A percentile compares a stretch with the other conserved stretches of the same genome.
Evolutionary conservation across 352 stramenopile species (phyloP).

Genomic region (Pythium vanterpoolii): DNA sequence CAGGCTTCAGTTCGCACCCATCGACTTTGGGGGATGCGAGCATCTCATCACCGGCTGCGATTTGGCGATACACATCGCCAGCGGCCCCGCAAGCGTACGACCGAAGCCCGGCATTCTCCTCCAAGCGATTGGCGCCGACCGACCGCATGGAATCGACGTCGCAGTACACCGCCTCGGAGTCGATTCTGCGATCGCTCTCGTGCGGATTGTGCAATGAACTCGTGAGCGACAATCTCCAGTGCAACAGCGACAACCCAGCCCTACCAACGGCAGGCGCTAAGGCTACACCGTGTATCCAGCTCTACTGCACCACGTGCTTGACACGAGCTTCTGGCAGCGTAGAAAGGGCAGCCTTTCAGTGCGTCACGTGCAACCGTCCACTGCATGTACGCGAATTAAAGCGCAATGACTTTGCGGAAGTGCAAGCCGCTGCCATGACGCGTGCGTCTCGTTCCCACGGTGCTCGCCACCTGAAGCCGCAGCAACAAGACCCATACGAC

Average conservation of each 20-base stretch:
- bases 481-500: slow-evolving; percentile 27
- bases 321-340: slow-evolving; percentile 27
- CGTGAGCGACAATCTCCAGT: slow-evolving; percentile 74
- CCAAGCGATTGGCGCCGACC: background rate
- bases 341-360: slow-evolving; percentile 25
- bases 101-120: background rate
- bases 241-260: slow-evolving; percentile 17
- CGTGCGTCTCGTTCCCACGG: slow-evolving; percentile 21
- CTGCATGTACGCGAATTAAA: slow-evolving; percentile 43
- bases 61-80: slow-evolving; percentile 19
- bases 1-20: background rate
- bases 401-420: slow-evolving; percentile 60
- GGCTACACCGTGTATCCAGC: slow-evolving; percentile 38
- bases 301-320: slow-evolving; percentile 70
- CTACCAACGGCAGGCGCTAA: background rate
- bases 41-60: background rate
- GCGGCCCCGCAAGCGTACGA: background rate
- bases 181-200: slow-evolving; percentile 49
- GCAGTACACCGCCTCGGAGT: slow-evolving; percentile 36
- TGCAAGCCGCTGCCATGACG: slow-evolving; percentile 50
- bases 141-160: background rate
- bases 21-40: background rate
- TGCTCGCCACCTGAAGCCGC: slow-evolving; percentile 1
- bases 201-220: slow-evolving; percentile 77
- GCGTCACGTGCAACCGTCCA: slow-evolving; percentile 48